Percentiles rank a stretch among this genome's conserved stretches.
These are phyloP conservation scores for Penicillium crustosum DNA, from an alignment of 2,329 filamentous ascomycete genomes.

Conservation along the genomic window DNA sequence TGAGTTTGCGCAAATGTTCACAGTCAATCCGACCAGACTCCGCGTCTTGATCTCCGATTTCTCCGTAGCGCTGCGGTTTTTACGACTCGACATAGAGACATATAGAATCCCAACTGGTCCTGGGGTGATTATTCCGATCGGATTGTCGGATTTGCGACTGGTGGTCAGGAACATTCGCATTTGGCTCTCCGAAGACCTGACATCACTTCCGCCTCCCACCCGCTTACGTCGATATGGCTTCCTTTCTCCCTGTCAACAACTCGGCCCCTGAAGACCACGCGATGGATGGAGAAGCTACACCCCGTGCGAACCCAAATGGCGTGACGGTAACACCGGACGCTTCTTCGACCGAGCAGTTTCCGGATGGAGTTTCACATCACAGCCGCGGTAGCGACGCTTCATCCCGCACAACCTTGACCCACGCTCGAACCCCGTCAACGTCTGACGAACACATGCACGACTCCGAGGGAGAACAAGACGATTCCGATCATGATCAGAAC, in stretches of 20 bases:
- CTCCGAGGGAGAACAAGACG: slow-evolving; percentile 65
- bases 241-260: slow-evolving; percentile 63
- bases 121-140: slow-evolving; percentile 21
- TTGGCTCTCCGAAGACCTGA: slow-evolving; percentile 27
- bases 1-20: slow-evolving; percentile 22
- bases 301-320: slow-evolving; percentile 46
- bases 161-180: slow-evolving; percentile 18
- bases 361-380: slow-evolving; percentile 17
- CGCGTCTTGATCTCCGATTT: slow-evolving; percentile 15
- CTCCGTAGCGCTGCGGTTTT: slow-evolving; percentile 19
- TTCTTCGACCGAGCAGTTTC: slow-evolving; percentile 21
- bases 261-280: slow-evolving; percentile 48
- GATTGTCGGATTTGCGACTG: slow-evolving; percentile 23
- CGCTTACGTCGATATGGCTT: slow-evolving; percentile 47
- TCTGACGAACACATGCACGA: slow-evolving; percentile 72
- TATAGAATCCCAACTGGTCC: slow-evolving; percentile 16
- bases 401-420: slow-evolving; percentile 14
- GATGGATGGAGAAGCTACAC: slow-evolving; percentile 56
- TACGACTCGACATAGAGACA: slow-evolving; percentile 12
- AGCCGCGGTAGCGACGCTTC: slow-evolving; percentile 38
- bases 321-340: slow-evolving; percentile 39
- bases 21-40: slow-evolving; percentile 20
- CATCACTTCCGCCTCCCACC: slow-evolving; percentile 26
- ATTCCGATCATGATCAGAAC: slow-evolving; percentile 65
- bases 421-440: slow-evolving; percentile 45